Base-by-base conservation (phyloP, 345 rosid species). In the Citrus hindsii region DNA sequence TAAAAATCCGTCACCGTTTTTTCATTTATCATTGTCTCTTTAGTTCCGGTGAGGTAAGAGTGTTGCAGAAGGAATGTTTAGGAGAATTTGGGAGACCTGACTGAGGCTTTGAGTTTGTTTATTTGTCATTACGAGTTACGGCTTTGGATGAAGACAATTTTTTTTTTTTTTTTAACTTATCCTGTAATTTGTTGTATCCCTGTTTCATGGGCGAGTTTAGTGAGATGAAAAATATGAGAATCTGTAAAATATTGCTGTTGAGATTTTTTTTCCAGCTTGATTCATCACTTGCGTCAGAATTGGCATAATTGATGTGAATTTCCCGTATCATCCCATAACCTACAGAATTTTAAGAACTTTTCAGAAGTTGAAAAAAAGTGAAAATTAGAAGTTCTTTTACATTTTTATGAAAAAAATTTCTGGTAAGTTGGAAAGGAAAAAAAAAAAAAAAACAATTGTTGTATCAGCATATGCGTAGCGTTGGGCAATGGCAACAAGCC, bases 81-180 rank as follows among this genome's bases (percentile, higher is more conserved):
- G 80, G 70, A 77, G 35, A 67, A n/a, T 30, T 60, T 73, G 78
- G 64, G 75, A 79, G 69, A 79, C 82, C 75, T 66, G 77, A 80
- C 75, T 60, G 82, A 80, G 81, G 80, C 77, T 77, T 77, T 74
- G 79, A 78, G 82, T 72, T 76, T 79, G 84, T 48, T 76, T 40
- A 71, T 66, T 76, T 68, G 62, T 16, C 62, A 40, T 38, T 6
- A 28, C 33, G 56, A 67, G 32, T 30, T 30, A 30, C 32, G 4
- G 32, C 33, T 37, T 38, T 76, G 79, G 24, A 79, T 76, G 81
- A 30, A 79, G 81, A 73, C 74, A 14, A 59, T 64, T 33, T n/a
- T 14, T 19, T 73, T 40, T 33, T 35, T 19, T 13, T 13, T 7
- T 58, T 58, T n/a, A 68, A 79, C 62, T 70, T 69, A 40, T 78